These are phyloP conservation scores for Hypoxylon sp. DNA, from an alignment of 2,329 filamentous ascomycete genomes.

Conservation along the genomic window DNA sequence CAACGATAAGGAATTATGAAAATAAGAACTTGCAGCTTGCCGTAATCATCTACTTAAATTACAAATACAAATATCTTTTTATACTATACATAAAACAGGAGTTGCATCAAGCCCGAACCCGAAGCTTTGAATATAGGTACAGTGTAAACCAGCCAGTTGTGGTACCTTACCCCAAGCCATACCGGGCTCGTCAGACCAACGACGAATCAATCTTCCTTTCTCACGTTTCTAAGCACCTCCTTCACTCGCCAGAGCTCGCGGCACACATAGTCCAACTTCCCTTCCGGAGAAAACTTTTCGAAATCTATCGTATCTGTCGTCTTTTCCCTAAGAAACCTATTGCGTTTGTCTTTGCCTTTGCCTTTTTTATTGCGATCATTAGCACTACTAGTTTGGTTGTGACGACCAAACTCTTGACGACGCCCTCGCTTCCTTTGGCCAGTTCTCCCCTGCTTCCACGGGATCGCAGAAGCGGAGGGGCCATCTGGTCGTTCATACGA, in stretches of 20 bases:
- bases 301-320: constrained; percentile 28
- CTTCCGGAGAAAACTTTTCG: constrained; percentile 5
- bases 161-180: too few species aligned
- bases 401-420: not conserved
- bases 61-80: not conserved
- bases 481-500: constrained; percentile 4
- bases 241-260: constrained; percentile 4
- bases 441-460: not conserved
- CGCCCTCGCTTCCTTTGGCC: constrained; percentile 2
- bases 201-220: not conserved
- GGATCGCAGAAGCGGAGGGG: not conserved
- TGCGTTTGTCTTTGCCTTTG: not conserved
- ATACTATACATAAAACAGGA: not conserved
- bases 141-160: too few species aligned
- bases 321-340: constrained; percentile 15
- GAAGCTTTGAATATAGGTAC: not conserved
- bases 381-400: not conserved
- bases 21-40: not conserved
- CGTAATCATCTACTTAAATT: not conserved
- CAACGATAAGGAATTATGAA: not conserved
- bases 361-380: not conserved
- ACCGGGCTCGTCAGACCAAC: too few species aligned
- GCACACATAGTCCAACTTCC: constrained; percentile 7
- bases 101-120: not conserved
- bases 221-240: constrained; percentile 4